These are phyloP conservation scores for Morella rubra DNA, from an alignment of 306 rosid genomes.

Conservation along the genomic window DNA sequence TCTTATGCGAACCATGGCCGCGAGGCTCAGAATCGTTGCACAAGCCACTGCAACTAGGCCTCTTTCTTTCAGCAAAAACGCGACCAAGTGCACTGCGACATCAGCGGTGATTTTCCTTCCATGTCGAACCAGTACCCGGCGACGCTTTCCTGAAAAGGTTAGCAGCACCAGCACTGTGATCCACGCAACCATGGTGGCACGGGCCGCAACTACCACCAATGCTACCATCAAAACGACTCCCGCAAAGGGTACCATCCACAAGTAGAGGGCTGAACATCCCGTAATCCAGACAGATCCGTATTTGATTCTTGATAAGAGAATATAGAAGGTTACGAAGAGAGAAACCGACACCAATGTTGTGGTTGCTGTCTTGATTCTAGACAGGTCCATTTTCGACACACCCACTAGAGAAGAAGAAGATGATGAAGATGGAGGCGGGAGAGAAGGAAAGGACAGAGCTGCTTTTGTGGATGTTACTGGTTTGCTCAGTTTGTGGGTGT, in stretches of 20 bases:
- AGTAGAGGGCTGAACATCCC: slow-evolving; percentile 15
- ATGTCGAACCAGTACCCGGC: slow-evolving; percentile 46
- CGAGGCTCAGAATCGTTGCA: slow-evolving; percentile 44
- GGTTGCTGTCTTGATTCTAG: slow-evolving; percentile 20
- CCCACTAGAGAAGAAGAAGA: not conserved
- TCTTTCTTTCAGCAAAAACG: slow-evolving; percentile 38
- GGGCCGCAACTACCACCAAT: slow-evolving; percentile 31
- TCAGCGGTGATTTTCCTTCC: slow-evolving; percentile 54
- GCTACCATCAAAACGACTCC: slow-evolving; percentile 5
- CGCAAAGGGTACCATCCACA: slow-evolving; percentile 7
- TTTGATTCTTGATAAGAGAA: not conserved
- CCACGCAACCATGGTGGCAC: slow-evolving; percentile 62
- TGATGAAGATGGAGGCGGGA: not conserved
- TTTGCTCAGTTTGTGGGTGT: not conserved
- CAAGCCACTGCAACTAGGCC: slow-evolving; percentile 48
- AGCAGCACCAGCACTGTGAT: slow-evolving; percentile 65
- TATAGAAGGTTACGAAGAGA: slow-evolving; percentile 8
- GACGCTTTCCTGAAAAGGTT: slow-evolving; percentile 53
- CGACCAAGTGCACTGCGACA: slow-evolving; percentile 43
- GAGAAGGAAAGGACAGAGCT: not conserved
- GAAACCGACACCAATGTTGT: slow-evolving; percentile 25
- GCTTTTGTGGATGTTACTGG: not conserved
- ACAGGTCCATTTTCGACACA: not conserved
- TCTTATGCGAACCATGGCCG: slow-evolving; percentile 35
- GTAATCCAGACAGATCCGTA: slow-evolving; percentile 4